Base-by-base conservation (phyloP, 495 filamentous ascomycete genomes). In the Podospora bellae-mahoneyi region DNA sequence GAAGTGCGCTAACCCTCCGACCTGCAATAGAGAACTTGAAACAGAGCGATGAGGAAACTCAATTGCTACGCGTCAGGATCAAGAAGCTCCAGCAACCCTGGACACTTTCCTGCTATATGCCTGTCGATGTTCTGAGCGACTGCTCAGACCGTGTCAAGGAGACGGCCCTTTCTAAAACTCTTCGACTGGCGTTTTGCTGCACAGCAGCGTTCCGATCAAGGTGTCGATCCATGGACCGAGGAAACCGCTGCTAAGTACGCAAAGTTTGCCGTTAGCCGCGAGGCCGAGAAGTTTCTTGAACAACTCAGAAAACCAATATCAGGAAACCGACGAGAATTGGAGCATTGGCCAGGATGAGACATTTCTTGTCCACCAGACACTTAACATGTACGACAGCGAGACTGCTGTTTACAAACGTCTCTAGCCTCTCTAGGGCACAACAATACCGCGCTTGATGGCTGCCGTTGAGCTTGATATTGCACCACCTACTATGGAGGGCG, bases 121-220 rank as follows among this genome's bases (percentile, higher is more conserved):
- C 74, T 59, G 66, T 76, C 66, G 28, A 68, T 16, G 20, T 57
- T 30, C 16, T 75, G 54, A 60, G 65, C 28, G 65, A n/a, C 57
- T 67, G 70, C 3, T 27, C 16, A 6, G 56, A 2, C 15, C 19
- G 6, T 6, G 56, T n/a, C 32, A 19, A 4, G 32, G 10, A 59
- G 4, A 34, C 55, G 57, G 69, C n/a, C n/a, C 54, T 64, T 74
- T 16, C 58, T 77, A 26, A 77, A 77, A 58, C 67, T 78, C 13
- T 78, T 71, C 34, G 77, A 78, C 65, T 71, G 74, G 66, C 77
- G 74, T 4, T 78, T 77, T 69, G 76, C 77, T 55, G 67, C 64
- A 44, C 71, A 75, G 58, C 67, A 73, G 20, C 39, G 75, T 64
- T 3, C 69, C 55, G 69, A 76, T 32, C 32, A 74, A 20, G 70